Evolutionary conservation across 78 protist genomes (phyloP).

Genomic region (Dictyostelium purpureum): DNA sequence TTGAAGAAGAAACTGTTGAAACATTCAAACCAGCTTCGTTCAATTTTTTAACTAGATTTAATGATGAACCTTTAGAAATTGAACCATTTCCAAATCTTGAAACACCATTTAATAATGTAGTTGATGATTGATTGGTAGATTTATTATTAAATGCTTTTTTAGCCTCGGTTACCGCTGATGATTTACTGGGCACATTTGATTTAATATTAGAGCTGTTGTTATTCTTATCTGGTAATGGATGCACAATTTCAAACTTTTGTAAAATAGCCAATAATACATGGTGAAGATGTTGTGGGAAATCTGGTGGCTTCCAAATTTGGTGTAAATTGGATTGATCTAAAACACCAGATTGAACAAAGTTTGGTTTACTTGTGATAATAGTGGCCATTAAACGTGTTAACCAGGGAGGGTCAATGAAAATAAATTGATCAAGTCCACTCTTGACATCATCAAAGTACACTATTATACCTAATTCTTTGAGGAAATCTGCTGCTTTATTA

Average conservation of each 20-base stretch:
- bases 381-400: conserved; percentile 63
- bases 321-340: conserved; percentile 52
- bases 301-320: conserved; percentile 83
- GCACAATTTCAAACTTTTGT: conserved; percentile 76
- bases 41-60: not conserved
- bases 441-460: conserved; percentile 59
- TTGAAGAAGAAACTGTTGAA: not conserved
- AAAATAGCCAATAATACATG: conserved; percentile 64
- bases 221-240: conserved; percentile 61
- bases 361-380: conserved; percentile 61
- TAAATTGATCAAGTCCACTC: conserved; percentile 43
- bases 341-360: conserved; percentile 75
- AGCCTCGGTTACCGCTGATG: not conserved
- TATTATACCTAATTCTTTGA: conserved; percentile 51
- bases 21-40: not conserved
- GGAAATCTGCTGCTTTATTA: conserved; percentile 20
- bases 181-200: not conserved
- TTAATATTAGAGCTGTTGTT: no score
- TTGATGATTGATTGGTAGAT: not conserved
- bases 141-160: not conserved
- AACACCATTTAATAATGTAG: not conserved
- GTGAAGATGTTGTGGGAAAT: conserved; percentile 76
- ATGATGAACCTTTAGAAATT: conserved; percentile 27
- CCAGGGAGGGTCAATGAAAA: conserved; percentile 75
- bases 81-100: conserved; percentile 28